Conservation (phyloP, 2,329 filamentous ascomycete species). For the Chaetomiaceae sp. region DNA sequence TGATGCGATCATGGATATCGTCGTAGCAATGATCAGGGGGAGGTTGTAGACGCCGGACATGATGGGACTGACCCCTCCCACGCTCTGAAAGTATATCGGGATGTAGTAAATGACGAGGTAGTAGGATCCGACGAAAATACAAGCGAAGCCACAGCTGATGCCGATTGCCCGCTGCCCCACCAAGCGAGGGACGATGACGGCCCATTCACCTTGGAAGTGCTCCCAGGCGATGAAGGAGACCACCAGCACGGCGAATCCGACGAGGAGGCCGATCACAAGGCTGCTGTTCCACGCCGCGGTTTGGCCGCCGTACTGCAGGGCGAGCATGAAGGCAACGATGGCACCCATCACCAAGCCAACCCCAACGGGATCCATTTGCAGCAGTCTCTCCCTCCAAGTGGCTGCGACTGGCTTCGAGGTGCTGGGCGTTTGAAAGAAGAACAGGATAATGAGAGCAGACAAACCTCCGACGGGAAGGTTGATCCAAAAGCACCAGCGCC, state of each 20-base stretch:
- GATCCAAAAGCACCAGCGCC: slow-evolving; percentile 28
- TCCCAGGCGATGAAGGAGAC: slow-evolving; percentile 33
- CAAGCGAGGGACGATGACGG: slow-evolving; percentile 35
- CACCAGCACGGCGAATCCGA: slow-evolving; percentile 30
- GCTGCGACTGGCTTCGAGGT: slow-evolving; percentile 33
- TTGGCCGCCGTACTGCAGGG: slow-evolving; percentile 42
- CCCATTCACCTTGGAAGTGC: slow-evolving; percentile 35
- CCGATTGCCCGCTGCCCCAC: slow-evolving; percentile 32
- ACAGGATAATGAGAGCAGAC: slow-evolving; percentile 18
- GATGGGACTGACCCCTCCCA: slow-evolving; percentile 34
- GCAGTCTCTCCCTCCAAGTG: slow-evolving; percentile 37
- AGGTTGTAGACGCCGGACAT: slow-evolving; percentile 37
- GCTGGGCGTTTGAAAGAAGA: slow-evolving; percentile 34
- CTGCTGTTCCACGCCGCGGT: slow-evolving; percentile 34
- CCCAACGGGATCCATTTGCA: slow-evolving; percentile 40
- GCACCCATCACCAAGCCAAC: slow-evolving; percentile 36
- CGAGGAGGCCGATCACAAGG: slow-evolving; percentile 37
- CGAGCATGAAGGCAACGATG: slow-evolving; percentile 40
- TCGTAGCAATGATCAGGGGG: slow-evolving; percentile 35
- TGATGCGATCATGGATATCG: slow-evolving; percentile 31
- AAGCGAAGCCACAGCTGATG: slow-evolving; percentile 29
- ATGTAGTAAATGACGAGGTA: slow-evolving; percentile 38
- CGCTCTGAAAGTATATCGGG: slow-evolving; percentile 41
- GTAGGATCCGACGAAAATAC: slow-evolving; percentile 35
- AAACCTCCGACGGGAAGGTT: slow-evolving; percentile 26